Base-by-base conservation (phyloP, 805 yeast genomes). In the Nakazawaea peltata region DNA sequence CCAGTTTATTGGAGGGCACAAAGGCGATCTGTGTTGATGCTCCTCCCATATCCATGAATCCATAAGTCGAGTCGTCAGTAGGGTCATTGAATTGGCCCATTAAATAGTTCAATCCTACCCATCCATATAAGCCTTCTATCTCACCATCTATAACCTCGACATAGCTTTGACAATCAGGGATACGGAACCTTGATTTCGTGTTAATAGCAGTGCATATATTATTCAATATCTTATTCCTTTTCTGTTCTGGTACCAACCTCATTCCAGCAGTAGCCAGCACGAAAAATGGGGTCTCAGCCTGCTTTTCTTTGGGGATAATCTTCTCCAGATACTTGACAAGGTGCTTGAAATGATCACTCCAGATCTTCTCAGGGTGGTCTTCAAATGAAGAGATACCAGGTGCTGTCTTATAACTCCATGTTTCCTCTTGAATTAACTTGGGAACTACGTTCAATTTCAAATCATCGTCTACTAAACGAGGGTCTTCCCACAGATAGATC, bases 41-140 rank as follows among this genome's bases (percentile, higher is more conserved):
- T 11, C 98, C 98, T 12, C 98, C 98, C 98, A 92, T 92, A 56
- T 92, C 98, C 90, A 92, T 81, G 48, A 92, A 90, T 4, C 98
- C 98, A 44, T 71, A 79, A 0, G 95, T 77, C 2, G 56, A 51
- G 9, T 51, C 54, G 2, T 43, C 36, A 5, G 46, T 43, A 0
- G 41, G 18, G 25, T 66, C 65, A 41, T 78, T 66, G 32, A 83
- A 62, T 41, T 72, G 72, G 1, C 83, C 81, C 57, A 81, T 70
- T 37, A 92, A 58, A 57, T 90, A 92, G 54, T 92, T 92, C 32
- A 92, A 63, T 0, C 90, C 92, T 21, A 92, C 56, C 98, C 98
- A 92, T 12, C 98, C 98, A 51, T 85, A 92, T 7, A 90, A 54
- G 1, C 97, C 98, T 60, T 92, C 98, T 1, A 87, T 75, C 47